These are phyloP conservation scores for Daldinia sp. DNA, from an alignment of 2,329 filamentous ascomycete species.

Conservation along the genomic window DNA sequence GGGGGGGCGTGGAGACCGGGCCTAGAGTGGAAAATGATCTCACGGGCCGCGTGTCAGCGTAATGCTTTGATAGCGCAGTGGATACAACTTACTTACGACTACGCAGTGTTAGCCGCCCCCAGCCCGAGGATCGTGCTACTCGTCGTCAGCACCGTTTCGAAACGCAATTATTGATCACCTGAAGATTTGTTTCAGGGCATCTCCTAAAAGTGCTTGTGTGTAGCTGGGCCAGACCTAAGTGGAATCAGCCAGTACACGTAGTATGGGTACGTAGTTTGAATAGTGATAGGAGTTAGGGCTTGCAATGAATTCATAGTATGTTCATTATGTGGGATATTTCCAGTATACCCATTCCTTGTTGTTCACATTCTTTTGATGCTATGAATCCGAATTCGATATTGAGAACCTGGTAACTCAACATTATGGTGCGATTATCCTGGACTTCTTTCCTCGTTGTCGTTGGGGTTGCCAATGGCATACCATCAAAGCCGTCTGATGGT, in stretches of 20 bases:
- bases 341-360: neutral
- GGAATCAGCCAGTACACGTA: constrained; percentile 27
- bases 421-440: constrained; percentile 32
- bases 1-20: constrained; percentile 28
- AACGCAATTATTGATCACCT: constrained; percentile 2
- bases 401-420: constrained; percentile 5
- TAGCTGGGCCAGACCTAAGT: constrained; percentile 13
- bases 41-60: constrained; percentile 34
- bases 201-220: neutral
- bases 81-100: constrained; percentile 2
- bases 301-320: neutral
- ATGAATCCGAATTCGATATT: neutral
- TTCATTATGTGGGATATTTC: neutral
- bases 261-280: constrained; percentile 15
- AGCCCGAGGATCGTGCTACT: constrained; percentile 9
- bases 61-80: constrained; percentile 27
- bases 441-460: constrained; percentile 18
- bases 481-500: constrained; percentile 15
- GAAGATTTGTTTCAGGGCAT: neutral
- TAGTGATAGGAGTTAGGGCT: constrained; percentile 8
- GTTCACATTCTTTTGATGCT: neutral
- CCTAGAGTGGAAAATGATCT: constrained; percentile 33
- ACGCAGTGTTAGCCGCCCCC: neutral
- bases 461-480: constrained; percentile 15
- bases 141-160: constrained; percentile 35